phyloP scores from a whole-genome alignment of 2,329 filamentous ascomycete genomes.

The Fusarium sp. region DNA sequence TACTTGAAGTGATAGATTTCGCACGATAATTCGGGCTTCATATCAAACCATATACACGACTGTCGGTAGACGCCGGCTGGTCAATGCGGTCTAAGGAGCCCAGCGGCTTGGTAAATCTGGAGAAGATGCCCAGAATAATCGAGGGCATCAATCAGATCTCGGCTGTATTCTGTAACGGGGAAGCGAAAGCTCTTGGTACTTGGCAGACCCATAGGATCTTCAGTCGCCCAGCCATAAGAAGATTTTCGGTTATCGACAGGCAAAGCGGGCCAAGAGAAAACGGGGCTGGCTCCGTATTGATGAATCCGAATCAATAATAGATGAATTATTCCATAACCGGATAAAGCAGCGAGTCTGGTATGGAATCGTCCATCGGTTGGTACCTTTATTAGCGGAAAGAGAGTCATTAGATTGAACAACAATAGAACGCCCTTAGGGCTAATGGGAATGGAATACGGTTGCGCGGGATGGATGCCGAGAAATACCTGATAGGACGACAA shows the following conservation, averaged over 20 bases:
- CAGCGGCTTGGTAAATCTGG: constrained; percentile 17
- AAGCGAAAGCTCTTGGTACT: constrained; percentile 15
- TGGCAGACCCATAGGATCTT: constrained; percentile 16
- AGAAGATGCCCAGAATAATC: constrained; percentile 17
- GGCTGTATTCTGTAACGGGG: constrained; percentile 2
- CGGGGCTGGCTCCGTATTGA: not conserved
- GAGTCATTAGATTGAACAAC: not conserved
- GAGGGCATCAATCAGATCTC: constrained; percentile 1
- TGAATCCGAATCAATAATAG: not conserved
- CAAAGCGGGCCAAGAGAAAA: not conserved
- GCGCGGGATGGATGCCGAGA: constrained; percentile 40
- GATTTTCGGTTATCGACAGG: constrained; percentile 23
- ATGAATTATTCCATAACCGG: not conserved
- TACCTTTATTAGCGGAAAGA: not conserved
- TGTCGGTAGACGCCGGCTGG: not conserved
- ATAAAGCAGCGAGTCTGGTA: not conserved
- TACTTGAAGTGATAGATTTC: not conserved
- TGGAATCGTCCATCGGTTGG: not conserved
- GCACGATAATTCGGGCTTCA: not conserved
- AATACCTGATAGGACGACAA: constrained; percentile 2
- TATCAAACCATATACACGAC: not conserved
- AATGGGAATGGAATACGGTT: constrained; percentile 21
- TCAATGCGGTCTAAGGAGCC: not conserved
- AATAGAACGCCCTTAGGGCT: not conserved
- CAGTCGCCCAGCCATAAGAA: not conserved